Conservation (phyloP, 179 eudicot genomes). For the Beta lomatogona region DNA sequence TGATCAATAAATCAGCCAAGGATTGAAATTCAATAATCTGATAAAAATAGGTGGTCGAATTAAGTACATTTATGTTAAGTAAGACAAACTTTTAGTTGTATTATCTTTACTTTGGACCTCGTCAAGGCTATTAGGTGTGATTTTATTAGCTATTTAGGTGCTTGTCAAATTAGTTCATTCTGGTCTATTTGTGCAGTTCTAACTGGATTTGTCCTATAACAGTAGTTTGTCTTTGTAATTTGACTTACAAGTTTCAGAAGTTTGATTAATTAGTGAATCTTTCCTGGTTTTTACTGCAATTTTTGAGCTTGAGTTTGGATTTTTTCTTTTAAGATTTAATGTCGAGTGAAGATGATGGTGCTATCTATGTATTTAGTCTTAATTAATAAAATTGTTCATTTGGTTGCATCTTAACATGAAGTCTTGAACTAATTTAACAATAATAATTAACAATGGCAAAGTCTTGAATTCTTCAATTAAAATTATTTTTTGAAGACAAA, state of each 20-base stretch:
- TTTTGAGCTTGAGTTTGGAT: background rate
- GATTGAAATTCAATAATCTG: constrained; percentile 27
- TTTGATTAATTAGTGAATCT: background rate
- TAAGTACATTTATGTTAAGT: constrained; percentile 18
- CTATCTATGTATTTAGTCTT: no score
- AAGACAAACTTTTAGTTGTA: background rate
- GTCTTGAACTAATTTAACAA: no score
- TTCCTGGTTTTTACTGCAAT: background rate
- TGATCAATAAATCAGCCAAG: constrained; percentile 53
- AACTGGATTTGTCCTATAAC: constrained; percentile 23
- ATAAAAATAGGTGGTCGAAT: constrained; percentile 6
- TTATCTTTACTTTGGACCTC: background rate
- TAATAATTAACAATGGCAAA: no score
- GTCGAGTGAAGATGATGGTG: background rate
- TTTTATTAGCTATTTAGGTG: constrained; percentile 8
- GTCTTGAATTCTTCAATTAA: no score
- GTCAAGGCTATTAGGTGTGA: constrained; percentile 8
- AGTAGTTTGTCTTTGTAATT: background rate
- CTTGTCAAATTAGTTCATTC: constrained; percentile 9
- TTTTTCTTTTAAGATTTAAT: background rate
- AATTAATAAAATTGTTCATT: no score
- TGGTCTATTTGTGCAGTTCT: constrained; percentile 30
- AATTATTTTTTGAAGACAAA: no score
- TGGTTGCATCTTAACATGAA: no score
- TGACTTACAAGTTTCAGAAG: background rate